These are phyloP conservation scores for Epichloe baconii DNA, from an alignment of 2,329 filamentous ascomycete genomes.

Conservation along the genomic window DNA sequence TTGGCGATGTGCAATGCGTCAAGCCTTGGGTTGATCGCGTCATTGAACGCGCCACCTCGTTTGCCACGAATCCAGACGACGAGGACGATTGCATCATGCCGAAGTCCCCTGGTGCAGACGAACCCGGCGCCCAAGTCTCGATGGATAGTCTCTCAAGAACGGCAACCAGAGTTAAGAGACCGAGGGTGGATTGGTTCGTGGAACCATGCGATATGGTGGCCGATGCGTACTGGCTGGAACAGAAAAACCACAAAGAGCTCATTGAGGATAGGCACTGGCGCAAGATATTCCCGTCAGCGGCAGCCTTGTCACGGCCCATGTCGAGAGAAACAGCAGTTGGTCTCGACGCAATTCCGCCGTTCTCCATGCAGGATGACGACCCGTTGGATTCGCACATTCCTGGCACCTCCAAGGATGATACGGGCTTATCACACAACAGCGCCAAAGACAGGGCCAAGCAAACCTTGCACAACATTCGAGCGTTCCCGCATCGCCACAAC, in stretches of 20 bases:
- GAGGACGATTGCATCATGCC: constrained; percentile 23
- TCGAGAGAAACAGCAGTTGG: constrained; percentile 20
- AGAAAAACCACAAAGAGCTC: constrained; percentile 63
- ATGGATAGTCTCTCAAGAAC: constrained; percentile 29
- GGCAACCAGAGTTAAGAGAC: constrained; percentile 50
- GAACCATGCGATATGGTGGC: constrained; percentile 77
- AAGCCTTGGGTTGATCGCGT: constrained; percentile 66
- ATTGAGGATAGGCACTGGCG: constrained; percentile 70
- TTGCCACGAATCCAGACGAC: constrained; percentile 12
- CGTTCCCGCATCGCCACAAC: constrained; percentile 40
- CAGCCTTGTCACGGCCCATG: constrained; percentile 16
- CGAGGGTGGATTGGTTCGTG: constrained; percentile 73
- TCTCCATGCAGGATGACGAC: constrained; percentile 14
- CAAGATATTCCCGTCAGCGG: constrained; percentile 48
- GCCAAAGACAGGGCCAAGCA: constrained; percentile 46
- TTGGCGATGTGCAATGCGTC: constrained; percentile 59
- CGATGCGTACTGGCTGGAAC: constrained; percentile 83
- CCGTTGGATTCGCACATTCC: constrained; percentile 11
- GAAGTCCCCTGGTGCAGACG: constrained; percentile 32
- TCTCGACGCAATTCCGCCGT: constrained; percentile 12
- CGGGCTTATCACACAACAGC: constrained; percentile 35
- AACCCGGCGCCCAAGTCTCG: constrained; percentile 27
- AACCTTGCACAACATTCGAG: constrained; percentile 42
- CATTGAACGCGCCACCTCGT: constrained; percentile 19
- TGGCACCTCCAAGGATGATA: constrained; percentile 18